Evolutionary conservation across 768 basidiomycete genomes (phyloP), one percentile per base, ranked within the genome.

Genomic region (Clitopilus hobsonii): DNA sequence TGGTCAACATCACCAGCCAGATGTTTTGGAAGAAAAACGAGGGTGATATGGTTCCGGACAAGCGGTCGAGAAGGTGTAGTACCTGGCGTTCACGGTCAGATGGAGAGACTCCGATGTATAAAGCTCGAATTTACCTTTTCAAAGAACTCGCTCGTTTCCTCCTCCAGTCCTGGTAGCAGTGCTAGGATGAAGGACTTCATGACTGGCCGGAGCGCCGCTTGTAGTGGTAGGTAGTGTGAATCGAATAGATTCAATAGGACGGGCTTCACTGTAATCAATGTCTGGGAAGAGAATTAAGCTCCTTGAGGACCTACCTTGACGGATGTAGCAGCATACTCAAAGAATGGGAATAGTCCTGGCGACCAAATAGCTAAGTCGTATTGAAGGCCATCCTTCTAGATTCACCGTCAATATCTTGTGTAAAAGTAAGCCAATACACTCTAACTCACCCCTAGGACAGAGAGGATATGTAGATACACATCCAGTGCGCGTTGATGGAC

Each of bases 311-410:
- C 14, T 60, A 90, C 93, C 80, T 93, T 93, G 55, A 98, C 94
- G 18, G 94, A 94, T n/a, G 95, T 98, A n/a, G 96, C 89, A 8
- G 97, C 94, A 69, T 94, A 98, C 72, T 98, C 94, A 63, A 98
- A 98, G 82, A 98, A 98, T 0, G 97, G 97, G 68, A 99, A 98
- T 5, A 99, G 71, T 6, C 97, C 97, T 3, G 94, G 88, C 0
- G 93, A 94, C 97, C 97, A 99, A 18, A 98, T 75, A 3, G 89
- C 79, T 2, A 99, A 77, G 71, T 99, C 97, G 38, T 84, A 80
- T 59, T 82, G 82, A 38, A 99, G 69, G 8, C 96, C 94, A 62
- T 95, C 96, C 1, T 83, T 80, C 95, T 97, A 60, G 3, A 10
- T 4, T 20, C n/a, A 20, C 22, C n/a, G 41, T 45, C 41, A 62